These are phyloP conservation scores for Lactifluus subvellereus DNA, from an alignment of 768 basidiomycete genomes.

Conservation along the genomic window DNA sequence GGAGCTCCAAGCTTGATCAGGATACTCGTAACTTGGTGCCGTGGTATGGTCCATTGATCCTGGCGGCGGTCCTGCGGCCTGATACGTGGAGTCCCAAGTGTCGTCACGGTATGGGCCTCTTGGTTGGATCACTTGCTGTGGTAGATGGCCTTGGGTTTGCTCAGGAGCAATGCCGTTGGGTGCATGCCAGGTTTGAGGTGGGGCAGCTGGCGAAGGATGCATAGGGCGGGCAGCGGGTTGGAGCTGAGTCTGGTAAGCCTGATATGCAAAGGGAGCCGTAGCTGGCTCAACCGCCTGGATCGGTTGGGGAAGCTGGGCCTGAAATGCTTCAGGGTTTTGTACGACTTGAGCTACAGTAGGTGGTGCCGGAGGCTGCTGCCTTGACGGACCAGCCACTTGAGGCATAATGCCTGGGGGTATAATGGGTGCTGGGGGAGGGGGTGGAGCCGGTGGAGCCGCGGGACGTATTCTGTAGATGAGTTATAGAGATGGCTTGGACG, in stretches of 20 bases:
- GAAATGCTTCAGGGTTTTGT: constrained; percentile 19
- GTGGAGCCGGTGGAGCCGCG: constrained; percentile 5
- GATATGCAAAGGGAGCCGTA: constrained; percentile 30
- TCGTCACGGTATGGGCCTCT: constrained; percentile 24
- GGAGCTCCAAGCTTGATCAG: constrained; percentile 45
- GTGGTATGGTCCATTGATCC: constrained; percentile 45
- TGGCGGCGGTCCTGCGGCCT: constrained; percentile 35
- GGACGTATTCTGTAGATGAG: constrained; percentile 4
- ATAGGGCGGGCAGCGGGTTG: constrained; percentile 37
- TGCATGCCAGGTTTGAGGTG: constrained; percentile 62
- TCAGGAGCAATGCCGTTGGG: constrained; percentile 56
- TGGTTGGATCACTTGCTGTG: constrained; percentile 27
- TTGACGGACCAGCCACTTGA: constrained; percentile 19
- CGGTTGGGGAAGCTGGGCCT: constrained; percentile 14
- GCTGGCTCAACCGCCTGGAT: constrained; percentile 24
- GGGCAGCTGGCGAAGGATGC: constrained; percentile 42
- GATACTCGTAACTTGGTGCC: constrained; percentile 47
- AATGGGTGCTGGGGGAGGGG: constrained; percentile 19
- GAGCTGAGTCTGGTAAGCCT: constrained; percentile 37
- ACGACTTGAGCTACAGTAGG: constrained; percentile 24
- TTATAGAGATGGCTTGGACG: constrained; percentile 14
- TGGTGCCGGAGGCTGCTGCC: constrained; percentile 20
- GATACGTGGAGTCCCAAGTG: constrained; percentile 53
- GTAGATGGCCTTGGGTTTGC: constrained; percentile 52
- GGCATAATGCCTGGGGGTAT: constrained; percentile 12